Evolutionary conservation across 1,139 yeast genomes (phyloP).

Genomic region (Candida tetrigidarum): DNA sequence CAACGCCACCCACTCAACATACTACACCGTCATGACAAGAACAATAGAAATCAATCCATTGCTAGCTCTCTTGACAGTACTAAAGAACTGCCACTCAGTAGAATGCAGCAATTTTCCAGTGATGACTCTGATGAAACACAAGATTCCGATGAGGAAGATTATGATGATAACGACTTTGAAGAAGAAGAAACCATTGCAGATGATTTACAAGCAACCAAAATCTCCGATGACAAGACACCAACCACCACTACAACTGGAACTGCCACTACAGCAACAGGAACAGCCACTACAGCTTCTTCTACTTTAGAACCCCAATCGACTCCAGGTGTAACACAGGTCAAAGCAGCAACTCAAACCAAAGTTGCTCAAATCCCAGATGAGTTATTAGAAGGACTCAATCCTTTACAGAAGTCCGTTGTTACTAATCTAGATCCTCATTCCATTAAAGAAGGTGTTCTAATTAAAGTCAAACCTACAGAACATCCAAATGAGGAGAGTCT

Average conservation of each 20-base stretch:
- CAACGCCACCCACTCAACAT: background rate
- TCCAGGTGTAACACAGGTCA: conserved; percentile 1
- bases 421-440: conserved; percentile 35
- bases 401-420: conserved; percentile 40
- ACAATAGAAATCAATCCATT: background rate
- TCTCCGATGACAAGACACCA: background rate
- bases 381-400: conserved; percentile 20
- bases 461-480: conserved; percentile 20
- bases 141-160: conserved; percentile 10
- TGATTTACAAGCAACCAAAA: conserved; percentile 5
- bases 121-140: conserved; percentile 2
- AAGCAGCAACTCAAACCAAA: conserved; percentile 4
- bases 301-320: too few relatives aligned
- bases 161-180: conserved; percentile 9
- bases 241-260: background rate
- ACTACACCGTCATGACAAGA: background rate
- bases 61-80: background rate
- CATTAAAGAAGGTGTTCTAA: conserved; percentile 25
- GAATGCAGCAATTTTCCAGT: conserved; percentile 1
- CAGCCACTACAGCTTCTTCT: conserved; percentile 3
- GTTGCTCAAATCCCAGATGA: conserved; percentile 9
- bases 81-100: background rate
- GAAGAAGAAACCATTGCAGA: conserved; percentile 12
- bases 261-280: background rate
- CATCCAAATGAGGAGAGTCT: conserved; percentile 14